Conservation (phyloP, 805 yeast species). For the Martiniozyma abietophila region DNA sequence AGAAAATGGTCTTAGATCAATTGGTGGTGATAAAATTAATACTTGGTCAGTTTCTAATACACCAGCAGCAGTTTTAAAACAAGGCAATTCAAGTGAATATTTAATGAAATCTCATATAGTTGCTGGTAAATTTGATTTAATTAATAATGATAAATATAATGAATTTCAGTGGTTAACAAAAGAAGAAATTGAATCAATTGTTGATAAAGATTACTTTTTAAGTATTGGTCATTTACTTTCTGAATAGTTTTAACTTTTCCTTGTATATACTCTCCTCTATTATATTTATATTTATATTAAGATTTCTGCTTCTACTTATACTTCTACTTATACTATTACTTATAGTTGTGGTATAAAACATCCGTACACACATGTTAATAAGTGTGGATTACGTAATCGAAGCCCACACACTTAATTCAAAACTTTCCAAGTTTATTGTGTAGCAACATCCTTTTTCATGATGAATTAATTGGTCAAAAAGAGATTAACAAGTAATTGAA, state of each 20-base stretch:
- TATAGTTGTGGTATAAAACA: too few species aligned
- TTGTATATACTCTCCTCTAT: too few species aligned
- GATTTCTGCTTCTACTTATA: too few species aligned
- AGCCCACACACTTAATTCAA: too few species aligned
- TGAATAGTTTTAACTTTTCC: conserved; percentile 7
- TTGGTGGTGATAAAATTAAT: conserved; percentile 72
- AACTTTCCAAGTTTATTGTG: too few species aligned
- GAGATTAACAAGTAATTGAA: too few species aligned
- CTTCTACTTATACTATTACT: too few species aligned
- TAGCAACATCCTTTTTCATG: neutral
- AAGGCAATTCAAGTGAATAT: conserved; percentile 40
- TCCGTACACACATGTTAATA: too few species aligned
- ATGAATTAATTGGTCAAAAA: neutral
- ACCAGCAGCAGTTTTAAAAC: conserved; percentile 66
- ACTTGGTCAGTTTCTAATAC: conserved; percentile 87
- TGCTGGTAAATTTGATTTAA: conserved; percentile 63
- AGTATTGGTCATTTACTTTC: conserved; percentile 42
- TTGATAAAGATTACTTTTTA: conserved; percentile 45
- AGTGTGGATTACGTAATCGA: too few species aligned
- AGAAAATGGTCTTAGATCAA: conserved; percentile 54
- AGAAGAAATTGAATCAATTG: conserved; percentile 56
- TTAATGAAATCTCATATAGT: conserved; percentile 80
- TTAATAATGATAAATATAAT: conserved; percentile 25
- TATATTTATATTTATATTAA: too few species aligned
- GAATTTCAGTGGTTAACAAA: conserved; percentile 79